These are phyloP conservation scores for Fusarium brachygibbosum DNA, from an alignment of 2,329 filamentous ascomycete genomes.

Conservation along the genomic window DNA sequence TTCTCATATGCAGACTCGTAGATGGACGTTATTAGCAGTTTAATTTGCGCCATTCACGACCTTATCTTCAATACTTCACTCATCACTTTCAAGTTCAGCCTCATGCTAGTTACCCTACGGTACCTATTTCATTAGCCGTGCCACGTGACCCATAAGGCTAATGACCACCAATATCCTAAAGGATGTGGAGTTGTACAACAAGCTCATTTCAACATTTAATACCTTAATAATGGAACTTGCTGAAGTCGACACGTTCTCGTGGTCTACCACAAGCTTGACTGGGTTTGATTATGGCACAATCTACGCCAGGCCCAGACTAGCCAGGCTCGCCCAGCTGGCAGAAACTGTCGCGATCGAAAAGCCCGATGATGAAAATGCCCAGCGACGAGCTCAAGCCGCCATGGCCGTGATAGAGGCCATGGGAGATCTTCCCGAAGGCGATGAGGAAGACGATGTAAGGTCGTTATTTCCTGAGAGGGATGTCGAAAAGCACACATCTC, in stretches of 20 bases:
- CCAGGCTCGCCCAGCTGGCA: neutral
- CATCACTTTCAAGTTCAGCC: no score
- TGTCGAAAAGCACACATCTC: neutral
- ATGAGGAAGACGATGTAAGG: neutral
- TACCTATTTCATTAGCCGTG: no score
- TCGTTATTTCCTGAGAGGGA: no score
- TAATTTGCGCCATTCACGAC: no score
- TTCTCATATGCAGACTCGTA: no score
- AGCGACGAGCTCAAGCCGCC: neutral
- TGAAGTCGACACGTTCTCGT: neutral
- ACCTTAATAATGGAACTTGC: neutral
- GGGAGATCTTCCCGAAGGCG: rapidly evolving
- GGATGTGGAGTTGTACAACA: neutral
- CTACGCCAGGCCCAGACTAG: neutral
- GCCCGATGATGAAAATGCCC: neutral
- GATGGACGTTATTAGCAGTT: no score
- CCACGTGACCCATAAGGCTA: no score
- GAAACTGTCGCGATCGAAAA: neutral
- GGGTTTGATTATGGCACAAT: neutral
- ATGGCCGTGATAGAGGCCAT: neutral
- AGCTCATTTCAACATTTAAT: no score
- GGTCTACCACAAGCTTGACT: neutral
- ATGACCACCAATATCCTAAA: no score
- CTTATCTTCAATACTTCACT: no score
- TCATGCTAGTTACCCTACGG: no score